These are phyloP conservation scores for Hypoxylon trugodes DNA, from an alignment of 495 filamentous ascomycete genomes.

Conservation along the genomic window DNA sequence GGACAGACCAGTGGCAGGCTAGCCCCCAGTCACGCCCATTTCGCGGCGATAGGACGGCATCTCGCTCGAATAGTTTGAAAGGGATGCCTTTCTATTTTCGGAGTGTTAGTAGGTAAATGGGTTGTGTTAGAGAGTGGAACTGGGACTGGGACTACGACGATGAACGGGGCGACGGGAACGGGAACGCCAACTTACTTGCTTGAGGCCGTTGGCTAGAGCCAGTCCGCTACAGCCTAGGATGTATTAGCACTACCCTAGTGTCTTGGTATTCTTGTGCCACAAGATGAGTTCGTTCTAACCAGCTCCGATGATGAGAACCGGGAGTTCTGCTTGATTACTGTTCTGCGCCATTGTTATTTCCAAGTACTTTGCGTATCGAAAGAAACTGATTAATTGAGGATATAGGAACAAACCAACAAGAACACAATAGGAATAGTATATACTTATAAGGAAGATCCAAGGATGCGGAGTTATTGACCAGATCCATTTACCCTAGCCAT, in stretches of 20 bases:
- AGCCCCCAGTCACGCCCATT: slow-evolving; percentile 64
- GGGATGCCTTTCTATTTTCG: slow-evolving; percentile 56
- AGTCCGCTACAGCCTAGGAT: slow-evolving; percentile 41
- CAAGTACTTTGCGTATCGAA: neutral
- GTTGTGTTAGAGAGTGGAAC: too few species aligned
- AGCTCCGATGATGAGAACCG: slow-evolving; percentile 42
- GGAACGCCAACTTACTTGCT: slow-evolving; percentile 10
- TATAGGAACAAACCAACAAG: too few species aligned
- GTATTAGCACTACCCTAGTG: slow-evolving; percentile 4
- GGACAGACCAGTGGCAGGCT: slow-evolving; percentile 62
- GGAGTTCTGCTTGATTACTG: slow-evolving; percentile 12
- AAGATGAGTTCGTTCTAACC: slow-evolving; percentile 25
- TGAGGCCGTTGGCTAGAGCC: slow-evolving; percentile 38
- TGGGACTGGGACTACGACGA: too few species aligned
- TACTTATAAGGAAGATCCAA: too few species aligned
- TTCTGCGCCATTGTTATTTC: slow-evolving; percentile 14
- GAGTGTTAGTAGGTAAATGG: slow-evolving; percentile 5
- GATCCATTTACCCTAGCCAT: too few species aligned
- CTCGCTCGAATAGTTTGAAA: slow-evolving; percentile 59
- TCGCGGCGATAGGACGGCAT: slow-evolving; percentile 48
- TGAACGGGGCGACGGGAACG: neutral
- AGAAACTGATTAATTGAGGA: neutral
- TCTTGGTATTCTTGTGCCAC: neutral
- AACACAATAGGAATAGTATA: too few species aligned
- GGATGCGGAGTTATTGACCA: too few species aligned